These are phyloP conservation scores for Phytophthora europaea DNA, from an alignment of 352 stramenopile species.

Conservation along the genomic window DNA sequence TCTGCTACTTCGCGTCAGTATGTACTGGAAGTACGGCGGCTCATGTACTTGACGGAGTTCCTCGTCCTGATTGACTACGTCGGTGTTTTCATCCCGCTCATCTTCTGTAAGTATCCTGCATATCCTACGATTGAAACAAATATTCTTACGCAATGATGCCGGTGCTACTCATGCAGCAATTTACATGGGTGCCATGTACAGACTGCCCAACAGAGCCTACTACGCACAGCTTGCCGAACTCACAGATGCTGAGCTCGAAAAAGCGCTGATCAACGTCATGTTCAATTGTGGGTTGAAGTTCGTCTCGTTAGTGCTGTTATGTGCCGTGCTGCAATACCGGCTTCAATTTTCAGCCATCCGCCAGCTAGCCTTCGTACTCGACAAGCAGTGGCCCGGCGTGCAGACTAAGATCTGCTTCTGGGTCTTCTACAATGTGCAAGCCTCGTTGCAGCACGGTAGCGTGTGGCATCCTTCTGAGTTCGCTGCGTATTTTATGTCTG, in stretches of 20 bases:
- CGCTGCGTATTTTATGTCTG: not conserved
- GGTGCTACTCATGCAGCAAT: constrained; percentile 4
- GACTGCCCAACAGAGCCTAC: constrained; percentile 32
- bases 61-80: constrained; percentile 44
- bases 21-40: constrained; percentile 13
- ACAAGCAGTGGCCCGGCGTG: constrained; percentile 28
- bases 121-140: not conserved
- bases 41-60: constrained; percentile 42
- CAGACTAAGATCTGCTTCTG: constrained; percentile 45
- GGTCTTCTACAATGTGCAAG: constrained; percentile 42
- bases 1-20: constrained; percentile 14
- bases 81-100: constrained; percentile 38
- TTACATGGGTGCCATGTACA: constrained; percentile 33
- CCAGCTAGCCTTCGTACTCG: constrained; percentile 49
- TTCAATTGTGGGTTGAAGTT: constrained; percentile 32
- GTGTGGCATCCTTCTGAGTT: too few relatives aligned
- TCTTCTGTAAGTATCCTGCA: constrained; percentile 29
- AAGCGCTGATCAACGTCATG: constrained; percentile 25
- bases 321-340: not conserved
- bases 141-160: not conserved
- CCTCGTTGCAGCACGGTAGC: constrained; percentile 24
- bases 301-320: constrained; percentile 16
- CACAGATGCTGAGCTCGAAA: constrained; percentile 17
- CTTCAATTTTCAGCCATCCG: constrained; percentile 19
- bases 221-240: constrained; percentile 33